Percentiles rank a stretch among this genome's conserved stretches.
These are phyloP conservation scores for Baffinella frigidus DNA, from an alignment of 208 protist genomes.

Conservation along the genomic window DNA sequence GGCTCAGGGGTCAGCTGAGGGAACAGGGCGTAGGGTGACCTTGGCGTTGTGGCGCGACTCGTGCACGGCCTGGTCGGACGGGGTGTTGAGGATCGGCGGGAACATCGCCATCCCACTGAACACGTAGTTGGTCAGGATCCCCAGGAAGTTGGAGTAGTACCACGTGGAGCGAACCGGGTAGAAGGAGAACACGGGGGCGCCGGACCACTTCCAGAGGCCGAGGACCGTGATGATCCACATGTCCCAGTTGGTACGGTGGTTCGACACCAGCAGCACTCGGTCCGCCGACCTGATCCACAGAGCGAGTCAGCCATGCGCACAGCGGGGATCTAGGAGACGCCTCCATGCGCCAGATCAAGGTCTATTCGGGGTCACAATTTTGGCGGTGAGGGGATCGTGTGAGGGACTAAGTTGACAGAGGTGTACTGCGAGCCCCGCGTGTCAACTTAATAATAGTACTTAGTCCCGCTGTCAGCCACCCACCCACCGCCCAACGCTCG, in stretches of 20 bases:
- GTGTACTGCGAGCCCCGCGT: too few relatives aligned
- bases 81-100: neutral
- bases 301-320: too few relatives aligned
- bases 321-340: too few relatives aligned
- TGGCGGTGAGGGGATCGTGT: too few relatives aligned
- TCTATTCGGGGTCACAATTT: too few relatives aligned
- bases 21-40: too few relatives aligned
- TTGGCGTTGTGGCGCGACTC: neutral
- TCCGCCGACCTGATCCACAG: neutral
- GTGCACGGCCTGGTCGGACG: neutral
- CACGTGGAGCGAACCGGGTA: neutral
- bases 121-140: neutral
- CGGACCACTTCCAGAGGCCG: neutral
- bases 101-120: neutral
- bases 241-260: conserved; percentile 15
- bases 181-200: neutral
- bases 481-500: too few relatives aligned
- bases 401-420: too few relatives aligned
- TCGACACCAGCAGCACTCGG: neutral
- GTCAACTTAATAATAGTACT: too few relatives aligned
- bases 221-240: conserved; percentile 20
- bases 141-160: neutral
- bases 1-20: too few relatives aligned
- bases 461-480: too few relatives aligned
- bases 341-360: too few relatives aligned